phyloP scores from a whole-genome alignment of 208 protist species.

The Phytomonas serpens region DNA sequence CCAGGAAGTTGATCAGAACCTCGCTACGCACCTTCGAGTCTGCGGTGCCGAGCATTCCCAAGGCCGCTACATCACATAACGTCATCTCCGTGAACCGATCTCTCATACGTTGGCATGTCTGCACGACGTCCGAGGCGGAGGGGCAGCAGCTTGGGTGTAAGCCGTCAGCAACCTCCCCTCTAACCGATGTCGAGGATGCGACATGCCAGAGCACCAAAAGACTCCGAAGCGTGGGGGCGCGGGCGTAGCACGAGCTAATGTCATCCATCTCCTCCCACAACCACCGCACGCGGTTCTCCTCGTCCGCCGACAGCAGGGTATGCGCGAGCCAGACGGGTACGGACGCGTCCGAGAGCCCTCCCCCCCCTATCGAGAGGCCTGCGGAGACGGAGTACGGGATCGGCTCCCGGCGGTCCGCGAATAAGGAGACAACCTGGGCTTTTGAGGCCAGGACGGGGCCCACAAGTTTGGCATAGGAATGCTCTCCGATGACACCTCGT shows the following conservation, averaged over 20 bases:
- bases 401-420: constrained; percentile 13
- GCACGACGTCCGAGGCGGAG: constrained; percentile 9
- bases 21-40: not conserved
- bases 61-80: constrained; percentile 17
- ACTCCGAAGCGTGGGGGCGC: constrained; percentile 64
- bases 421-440: constrained; percentile 23
- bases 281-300: constrained; percentile 71
- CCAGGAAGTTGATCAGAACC: not conserved
- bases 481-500: constrained; percentile 13
- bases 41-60: not conserved
- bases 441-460: constrained; percentile 13
- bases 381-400: not conserved
- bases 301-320: constrained; percentile 51
- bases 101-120: constrained; percentile 29
- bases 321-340: constrained; percentile 16
- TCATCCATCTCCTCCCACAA: constrained; percentile 49
- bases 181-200: constrained; percentile 4
- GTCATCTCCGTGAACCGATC: constrained; percentile 21
- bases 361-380: not conserved
- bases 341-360: not conserved
- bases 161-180: not conserved
- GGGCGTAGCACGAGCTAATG: constrained; percentile 34
- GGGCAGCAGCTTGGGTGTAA: constrained; percentile 10
- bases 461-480: constrained; percentile 23
- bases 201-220: constrained; percentile 49